Base-by-base conservation (phyloP, 176 grass and related monocot genomes). In the barley (Hordeum vulgare) region DNA sequence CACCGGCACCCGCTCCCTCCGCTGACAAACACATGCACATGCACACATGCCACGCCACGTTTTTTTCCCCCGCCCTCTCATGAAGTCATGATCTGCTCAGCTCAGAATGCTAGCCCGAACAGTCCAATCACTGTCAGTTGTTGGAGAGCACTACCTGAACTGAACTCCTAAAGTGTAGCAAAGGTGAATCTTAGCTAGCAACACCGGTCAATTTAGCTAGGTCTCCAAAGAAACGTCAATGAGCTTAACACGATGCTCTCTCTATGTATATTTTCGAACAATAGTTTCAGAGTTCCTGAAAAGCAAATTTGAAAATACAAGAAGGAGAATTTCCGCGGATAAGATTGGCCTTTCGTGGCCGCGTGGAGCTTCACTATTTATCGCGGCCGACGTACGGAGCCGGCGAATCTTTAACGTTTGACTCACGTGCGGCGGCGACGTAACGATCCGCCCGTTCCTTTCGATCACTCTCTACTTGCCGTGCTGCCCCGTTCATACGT, bases 361-460 rank as follows among this genome's bases (percentile, higher is more conserved):
- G 81, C 68, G 35, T 33, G 75, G 3, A 10, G 57, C 67, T 44
- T 89, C 87, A 51, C 76, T 49, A 33, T 71, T 84, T 66, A 12
- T 49, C 4, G 37, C 31, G n/a, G 49, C 61, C 29, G 81, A 18
- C 76, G 76, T 77, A 76, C 85, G 85, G 78, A 20, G 18, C 45
- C n/a, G 59, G 10, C 9, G 25, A 61, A 17, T 10, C 28, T 40
- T 23, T 23, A 23, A 23, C 67, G 54, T 73, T 83, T 82, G 56
- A 77, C 72, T 71, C 88, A 81, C 71, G 88, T 79, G 65, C 39
- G 66, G 66, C 66, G 35, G 53, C 14, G 80, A 17, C 66, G 66
- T 41, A 29, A 70, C 66, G 11, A 41, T 42, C 67, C 6, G 12
- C 23, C 36, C 5, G 67, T 42, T 42, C 37, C n/a, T 42, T 71